A percentile compares a stretch with the other conserved stretches of the same genome.
These are phyloP conservation scores for Adansonia madagascariensis DNA, from an alignment of 441 rosid genomes.

Conservation along the genomic window DNA sequence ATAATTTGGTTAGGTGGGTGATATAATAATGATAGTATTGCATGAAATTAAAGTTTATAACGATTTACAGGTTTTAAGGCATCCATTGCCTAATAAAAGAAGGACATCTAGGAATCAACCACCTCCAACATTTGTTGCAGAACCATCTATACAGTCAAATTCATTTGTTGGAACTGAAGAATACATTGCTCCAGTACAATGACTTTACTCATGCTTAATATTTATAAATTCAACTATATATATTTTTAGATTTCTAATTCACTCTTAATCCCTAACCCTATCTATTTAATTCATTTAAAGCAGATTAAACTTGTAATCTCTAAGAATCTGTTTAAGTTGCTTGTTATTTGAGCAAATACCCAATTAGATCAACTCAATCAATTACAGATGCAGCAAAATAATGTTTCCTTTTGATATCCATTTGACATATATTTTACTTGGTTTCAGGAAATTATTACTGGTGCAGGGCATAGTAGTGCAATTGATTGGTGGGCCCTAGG, in stretches of 20 bases:
- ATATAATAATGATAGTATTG: background rate
- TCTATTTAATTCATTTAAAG: too few species aligned
- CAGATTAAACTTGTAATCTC: background rate
- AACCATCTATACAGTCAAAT: conserved; percentile 75
- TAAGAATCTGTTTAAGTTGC: background rate
- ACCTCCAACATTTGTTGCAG: conserved; percentile 84
- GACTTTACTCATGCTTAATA: conserved; percentile 16
- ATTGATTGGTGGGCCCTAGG: conserved; percentile 99
- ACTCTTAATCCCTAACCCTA: too few species aligned
- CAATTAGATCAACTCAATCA: background rate
- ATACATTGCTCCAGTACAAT: conserved; percentile 92
- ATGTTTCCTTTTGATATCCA: background rate
- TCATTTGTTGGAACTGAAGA: conserved; percentile 99
- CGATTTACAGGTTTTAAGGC: conserved; percentile 62
- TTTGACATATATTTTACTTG: conserved; percentile 26
- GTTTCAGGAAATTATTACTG: conserved; percentile 91
- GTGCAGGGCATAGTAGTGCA: conserved; percentile 85
- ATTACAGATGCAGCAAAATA: background rate
- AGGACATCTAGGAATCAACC: conserved; percentile 80
- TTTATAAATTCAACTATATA: conserved; percentile 1
- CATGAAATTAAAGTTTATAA: conserved; percentile 15
- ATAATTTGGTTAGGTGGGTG: background rate
- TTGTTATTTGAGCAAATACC: background rate
- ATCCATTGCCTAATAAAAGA: conserved; percentile 52
- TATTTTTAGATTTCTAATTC: too few species aligned